Evolutionary conservation across 257 asterid species (phyloP).

Genomic region (Voacanga thouarsii): DNA sequence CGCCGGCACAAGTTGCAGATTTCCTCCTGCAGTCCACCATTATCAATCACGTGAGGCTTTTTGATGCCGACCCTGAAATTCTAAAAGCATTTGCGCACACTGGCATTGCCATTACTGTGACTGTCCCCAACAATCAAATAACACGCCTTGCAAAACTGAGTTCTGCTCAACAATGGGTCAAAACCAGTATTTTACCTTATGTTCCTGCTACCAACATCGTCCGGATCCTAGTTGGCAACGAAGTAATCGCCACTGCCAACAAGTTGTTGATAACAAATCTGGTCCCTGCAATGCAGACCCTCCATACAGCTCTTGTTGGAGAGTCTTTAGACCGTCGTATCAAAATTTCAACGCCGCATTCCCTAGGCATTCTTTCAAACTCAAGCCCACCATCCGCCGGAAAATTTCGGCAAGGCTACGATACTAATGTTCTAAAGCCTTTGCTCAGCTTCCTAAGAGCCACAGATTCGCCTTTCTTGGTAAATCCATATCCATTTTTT

Average conservation of each 20-base stretch:
- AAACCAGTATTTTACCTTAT: slow-evolving; percentile 41
- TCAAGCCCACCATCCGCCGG: slow-evolving; percentile 67
- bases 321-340: slow-evolving; percentile 36
- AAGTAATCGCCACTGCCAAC: slow-evolving; percentile 51
- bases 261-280: slow-evolving; percentile 40
- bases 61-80: slow-evolving; percentile 49
- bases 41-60: slow-evolving; percentile 54
- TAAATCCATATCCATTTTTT: slow-evolving; percentile 48
- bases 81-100: slow-evolving; percentile 59
- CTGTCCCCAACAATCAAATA: slow-evolving; percentile 48
- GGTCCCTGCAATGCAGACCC: slow-evolving; percentile 65
- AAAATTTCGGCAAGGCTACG: slow-evolving; percentile 40
- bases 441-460: slow-evolving; percentile 41
- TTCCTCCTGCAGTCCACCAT: slow-evolving; percentile 49
- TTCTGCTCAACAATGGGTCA: slow-evolving; percentile 53
- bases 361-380: slow-evolving; percentile 52
- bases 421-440: slow-evolving; percentile 39
- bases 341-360: slow-evolving; percentile 64
- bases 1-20: slow-evolving; percentile 51
- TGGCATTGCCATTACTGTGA: slow-evolving; percentile 46
- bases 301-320: slow-evolving; percentile 43
- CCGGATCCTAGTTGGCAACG: slow-evolving; percentile 68
- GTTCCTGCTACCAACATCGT: slow-evolving; percentile 41
- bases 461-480: slow-evolving; percentile 43
- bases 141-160: slow-evolving; percentile 35